Conservation (phyloP, 345 rosid genomes). For the Draba incana region DNA sequence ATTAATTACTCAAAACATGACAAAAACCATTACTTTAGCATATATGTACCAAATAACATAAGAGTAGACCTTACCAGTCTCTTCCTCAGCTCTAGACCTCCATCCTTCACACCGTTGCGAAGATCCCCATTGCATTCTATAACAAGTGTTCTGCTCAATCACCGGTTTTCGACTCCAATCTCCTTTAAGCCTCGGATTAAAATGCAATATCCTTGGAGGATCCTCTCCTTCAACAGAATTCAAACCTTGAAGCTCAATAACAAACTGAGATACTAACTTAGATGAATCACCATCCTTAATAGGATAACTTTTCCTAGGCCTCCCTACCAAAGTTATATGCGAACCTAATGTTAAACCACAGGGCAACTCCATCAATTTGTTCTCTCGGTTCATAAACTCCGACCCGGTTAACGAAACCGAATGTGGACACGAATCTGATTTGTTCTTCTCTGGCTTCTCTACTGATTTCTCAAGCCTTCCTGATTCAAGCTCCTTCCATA, state of each 20-base stretch:
- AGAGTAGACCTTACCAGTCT: conserved; percentile 59
- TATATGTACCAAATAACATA: conserved; percentile 4
- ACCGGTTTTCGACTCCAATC: conserved; percentile 88
- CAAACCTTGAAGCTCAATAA: conserved; percentile 85
- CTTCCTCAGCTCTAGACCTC: conserved; percentile 76
- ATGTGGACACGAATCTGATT: conserved; percentile 61
- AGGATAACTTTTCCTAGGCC: conserved; percentile 64
- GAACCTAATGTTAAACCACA: conserved; percentile 92
- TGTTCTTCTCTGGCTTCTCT: conserved; percentile 46
- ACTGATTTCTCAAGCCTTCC: conserved; percentile 48
- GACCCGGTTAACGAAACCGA: conserved; percentile 64
- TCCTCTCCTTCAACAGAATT: conserved; percentile 92
- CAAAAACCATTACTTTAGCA: conserved; percentile 3
- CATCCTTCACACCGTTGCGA: conserved; percentile 86
- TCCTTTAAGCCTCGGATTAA: conserved; percentile 88
- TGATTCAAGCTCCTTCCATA: conserved; percentile 69
- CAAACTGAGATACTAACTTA: conserved; percentile 79
- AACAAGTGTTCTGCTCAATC: conserved; percentile 95
- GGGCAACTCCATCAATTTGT: conserved; percentile 63
- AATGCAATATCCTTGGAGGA: conserved; percentile 90
- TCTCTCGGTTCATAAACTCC: conserved; percentile 55
- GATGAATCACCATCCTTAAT: conserved; percentile 50
- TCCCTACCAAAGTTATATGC: conserved; percentile 81
- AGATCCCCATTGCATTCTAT: conserved; percentile 93
- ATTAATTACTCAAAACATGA: conserved; percentile 17